Evolutionary conservation across 495 filamentous ascomycete species (phyloP), one percentile per base, ranked within the genome.

Genomic region (Amphirosellinia nigrospora): DNA sequence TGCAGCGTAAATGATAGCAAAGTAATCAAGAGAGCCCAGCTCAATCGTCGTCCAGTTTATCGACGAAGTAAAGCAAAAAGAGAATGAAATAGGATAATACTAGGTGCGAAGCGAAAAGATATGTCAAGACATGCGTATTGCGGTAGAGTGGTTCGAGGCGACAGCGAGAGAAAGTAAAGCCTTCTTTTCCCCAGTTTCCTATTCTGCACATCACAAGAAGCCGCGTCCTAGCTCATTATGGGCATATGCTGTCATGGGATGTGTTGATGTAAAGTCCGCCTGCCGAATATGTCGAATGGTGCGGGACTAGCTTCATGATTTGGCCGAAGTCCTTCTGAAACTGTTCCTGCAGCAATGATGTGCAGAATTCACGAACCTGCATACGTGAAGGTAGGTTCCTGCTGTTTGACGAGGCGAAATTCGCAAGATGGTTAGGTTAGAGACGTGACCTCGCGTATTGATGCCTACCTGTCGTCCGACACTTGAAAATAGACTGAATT

Each of bases 211-310:
- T 15, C 59, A 19, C 60, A 46, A 46, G 60, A 41, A 63, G 60
- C 60, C 4, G 39, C 36, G 58, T 45, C 7, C 39, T 32, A 23
- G 8, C 8, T 9, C 0, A 34, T 38, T 32, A 36, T 23, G 8
- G 59, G 13, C 38, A n/a, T 36, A 64, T 50, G 43, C 43, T 30
- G 39, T 64, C 41, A 64, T 50, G 30, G 19, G 28, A 34, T 10
- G 5, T 30, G 3, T 13, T 64, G 4, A 46, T 32, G 7, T 23
- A 6, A 32, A 2, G 43, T 50, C 43, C 43, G 19, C 41, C 61
- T 64, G 43, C 61, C 30, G 10, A 50, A 64, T 38, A 64, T 3
- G 15, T 38, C 8, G 11, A 50, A 9, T 23, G 3, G 34, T 28
- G 26, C 50, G 38, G 7, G 15, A 28, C 58, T 26, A 8, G 21